Conservation (phyloP, 176 grass and related monocot species). For the Stipa capillata region DNA sequence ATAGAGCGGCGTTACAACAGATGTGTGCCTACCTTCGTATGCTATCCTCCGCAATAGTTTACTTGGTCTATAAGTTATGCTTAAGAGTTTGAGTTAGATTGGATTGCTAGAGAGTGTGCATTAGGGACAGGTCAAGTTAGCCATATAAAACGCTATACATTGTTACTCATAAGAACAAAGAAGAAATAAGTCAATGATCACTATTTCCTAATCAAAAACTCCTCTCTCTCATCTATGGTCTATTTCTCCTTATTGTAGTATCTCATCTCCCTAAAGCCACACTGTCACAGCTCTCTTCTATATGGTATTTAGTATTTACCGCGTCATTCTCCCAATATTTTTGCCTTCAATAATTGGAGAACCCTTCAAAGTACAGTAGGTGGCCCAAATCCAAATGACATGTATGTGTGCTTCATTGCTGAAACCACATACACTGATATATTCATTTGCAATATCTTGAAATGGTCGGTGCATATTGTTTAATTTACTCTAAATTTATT, state of each 20-base stretch:
- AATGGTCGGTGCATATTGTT: background rate
- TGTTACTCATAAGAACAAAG: too few relatives aligned
- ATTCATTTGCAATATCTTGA: background rate
- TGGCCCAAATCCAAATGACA: background rate
- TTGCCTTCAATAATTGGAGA: background rate
- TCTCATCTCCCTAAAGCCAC: too few relatives aligned
- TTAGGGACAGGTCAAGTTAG: too few relatives aligned
- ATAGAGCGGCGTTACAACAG: background rate
- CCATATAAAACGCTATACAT: too few relatives aligned
- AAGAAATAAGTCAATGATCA: too few relatives aligned
- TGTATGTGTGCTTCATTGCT: background rate
- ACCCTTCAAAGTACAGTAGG: background rate
- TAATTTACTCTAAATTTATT: constrained; percentile 2
- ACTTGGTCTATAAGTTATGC: background rate
- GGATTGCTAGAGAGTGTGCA: too few relatives aligned
- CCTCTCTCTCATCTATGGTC: too few relatives aligned
- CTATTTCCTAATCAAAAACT: too few relatives aligned
- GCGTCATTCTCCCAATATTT: background rate
- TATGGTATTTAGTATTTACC: background rate
- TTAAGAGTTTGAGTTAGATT: too few relatives aligned
- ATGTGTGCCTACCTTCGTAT: background rate
- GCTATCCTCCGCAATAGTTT: too few relatives aligned
- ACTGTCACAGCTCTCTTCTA: background rate
- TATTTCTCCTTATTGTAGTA: too few relatives aligned
- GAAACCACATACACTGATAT: background rate